These are phyloP conservation scores for Dalbergia oliveri DNA, from an alignment of 306 rosid species.

Conservation along the genomic window DNA sequence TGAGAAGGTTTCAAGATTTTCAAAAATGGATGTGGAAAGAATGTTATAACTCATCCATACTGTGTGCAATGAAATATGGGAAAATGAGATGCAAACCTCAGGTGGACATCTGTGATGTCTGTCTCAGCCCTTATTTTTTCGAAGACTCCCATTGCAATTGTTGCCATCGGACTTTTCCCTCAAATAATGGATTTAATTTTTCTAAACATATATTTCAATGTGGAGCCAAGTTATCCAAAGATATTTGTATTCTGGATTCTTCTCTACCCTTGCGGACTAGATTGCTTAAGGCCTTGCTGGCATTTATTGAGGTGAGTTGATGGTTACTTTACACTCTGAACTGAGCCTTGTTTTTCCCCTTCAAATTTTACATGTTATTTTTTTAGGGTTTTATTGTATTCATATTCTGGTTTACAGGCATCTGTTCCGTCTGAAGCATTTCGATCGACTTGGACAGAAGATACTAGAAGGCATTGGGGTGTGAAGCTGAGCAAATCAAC, in stretches of 20 bases:
- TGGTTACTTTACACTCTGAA: slow-evolving; percentile 26
- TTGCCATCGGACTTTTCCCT: slow-evolving; percentile 74
- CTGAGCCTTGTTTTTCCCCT: background rate
- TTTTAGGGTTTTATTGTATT: slow-evolving; percentile 10
- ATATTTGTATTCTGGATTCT: slow-evolving; percentile 60
- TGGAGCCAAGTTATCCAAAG: slow-evolving; percentile 56
- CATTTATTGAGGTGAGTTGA: slow-evolving; percentile 77
- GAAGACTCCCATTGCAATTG: slow-evolving; percentile 83
- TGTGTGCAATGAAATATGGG: slow-evolving; percentile 75
- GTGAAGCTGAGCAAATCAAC: slow-evolving; percentile 70
- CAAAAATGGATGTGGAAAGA: slow-evolving; percentile 93
- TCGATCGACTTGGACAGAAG: slow-evolving; percentile 77
- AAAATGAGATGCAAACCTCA: slow-evolving; percentile 72
- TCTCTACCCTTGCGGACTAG: slow-evolving; percentile 80
- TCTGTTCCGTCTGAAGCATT: slow-evolving; percentile 82
- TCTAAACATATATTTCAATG: slow-evolving; percentile 74
- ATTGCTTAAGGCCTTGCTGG: slow-evolving; percentile 76
- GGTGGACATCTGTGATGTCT: slow-evolving; percentile 74
- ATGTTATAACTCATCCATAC: slow-evolving; percentile 65
- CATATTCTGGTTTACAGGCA: slow-evolving; percentile 60
- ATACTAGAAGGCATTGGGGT: slow-evolving; percentile 74
- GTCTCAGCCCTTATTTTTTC: slow-evolving; percentile 66
- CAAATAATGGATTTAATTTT: slow-evolving; percentile 57
- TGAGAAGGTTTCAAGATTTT: slow-evolving; percentile 86
- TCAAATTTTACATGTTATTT: slow-evolving; percentile 18